Base-by-base conservation (phyloP, 2,329 filamentous ascomycete species). In the Botrytis deweyae region DNA sequence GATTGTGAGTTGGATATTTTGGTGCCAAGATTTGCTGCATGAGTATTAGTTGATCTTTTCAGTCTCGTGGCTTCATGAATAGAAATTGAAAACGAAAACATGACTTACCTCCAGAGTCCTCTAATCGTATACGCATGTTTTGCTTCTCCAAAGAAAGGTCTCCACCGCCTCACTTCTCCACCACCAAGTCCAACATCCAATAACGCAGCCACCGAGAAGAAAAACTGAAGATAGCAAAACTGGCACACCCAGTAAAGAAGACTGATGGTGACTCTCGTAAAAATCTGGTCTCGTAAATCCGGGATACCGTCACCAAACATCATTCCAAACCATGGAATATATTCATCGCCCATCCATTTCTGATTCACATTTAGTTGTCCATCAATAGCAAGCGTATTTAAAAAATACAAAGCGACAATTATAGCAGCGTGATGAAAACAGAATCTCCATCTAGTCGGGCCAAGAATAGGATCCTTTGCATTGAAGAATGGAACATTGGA, bases 11-110 rank as follows among this genome's bases (percentile, higher is more conserved):
- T 61, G 58, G 12, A 61, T 38, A 1, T 29, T 38, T 20, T 68
- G 63, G 63, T 65, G 63, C 63, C 42, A 46, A 18, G 29, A 65
- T 7, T 46, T 46, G 20, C 63, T 65, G 20, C 33, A 33, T 12
- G 12, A 3, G 25, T 1, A 25, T 65, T 22, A 65, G 40, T 10
- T 33, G 46, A 0, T 9, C 8, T 42, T 42, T 12, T 29, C 61
- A 20, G 7, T 29, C 14, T 29, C 18, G 10, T 0, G 12, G 3
- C 9, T 25, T 3, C 20, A 25, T 20, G 16, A 6, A 25, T 5
- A 36, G 36, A 14, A 7, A 22, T 1, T 33, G 33, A 10, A 46
- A 65, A 14, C 3, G 8, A 22, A 4, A 22, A 12, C 1, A 29
- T 16, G 7, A 65, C 63, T 46, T 14, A 65, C 63, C n/a, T n/a